A percentile compares a stretch with the other conserved stretches of the same genome.
Conservation (phyloP, 345 rosid genomes). For the Melaleuca quinquenervia region DNA sequence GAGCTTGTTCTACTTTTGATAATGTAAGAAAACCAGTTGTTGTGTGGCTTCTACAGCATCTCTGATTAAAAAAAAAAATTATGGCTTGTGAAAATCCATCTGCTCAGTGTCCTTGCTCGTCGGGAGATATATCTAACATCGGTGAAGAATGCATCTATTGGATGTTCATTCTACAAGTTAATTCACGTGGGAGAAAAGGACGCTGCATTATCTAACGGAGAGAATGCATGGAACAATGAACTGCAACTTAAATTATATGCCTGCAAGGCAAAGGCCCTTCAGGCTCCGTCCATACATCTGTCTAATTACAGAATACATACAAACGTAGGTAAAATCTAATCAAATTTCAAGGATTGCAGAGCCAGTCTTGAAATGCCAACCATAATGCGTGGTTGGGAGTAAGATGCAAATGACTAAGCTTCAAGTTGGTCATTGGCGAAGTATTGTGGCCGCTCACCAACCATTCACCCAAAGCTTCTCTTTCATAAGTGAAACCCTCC, state of each 20-base stretch:
- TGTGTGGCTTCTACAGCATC: neutral
- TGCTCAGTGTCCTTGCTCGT: neutral
- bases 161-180: neutral
- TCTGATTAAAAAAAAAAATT: neutral
- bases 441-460: constrained; percentile 45
- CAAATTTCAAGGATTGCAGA: constrained; percentile 32
- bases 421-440: constrained; percentile 70
- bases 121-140: neutral
- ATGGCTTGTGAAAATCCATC: neutral
- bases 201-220: neutral
- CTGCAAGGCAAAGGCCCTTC: neutral
- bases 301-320: neutral
- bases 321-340: neutral
- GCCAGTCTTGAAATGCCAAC: constrained; percentile 72
- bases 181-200: neutral
- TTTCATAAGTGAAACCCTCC: constrained; percentile 70
- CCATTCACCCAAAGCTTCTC: constrained; percentile 54
- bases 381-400: constrained; percentile 53
- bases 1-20: neutral
- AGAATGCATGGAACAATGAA: neutral
- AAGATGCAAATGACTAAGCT: constrained; percentile 38
- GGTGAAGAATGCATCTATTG: neutral
- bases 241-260: neutral
- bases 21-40: neutral
- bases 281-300: neutral